Evolutionary conservation across 331 rosid species (phyloP).

Genomic region (Prunus yedoensis): DNA sequence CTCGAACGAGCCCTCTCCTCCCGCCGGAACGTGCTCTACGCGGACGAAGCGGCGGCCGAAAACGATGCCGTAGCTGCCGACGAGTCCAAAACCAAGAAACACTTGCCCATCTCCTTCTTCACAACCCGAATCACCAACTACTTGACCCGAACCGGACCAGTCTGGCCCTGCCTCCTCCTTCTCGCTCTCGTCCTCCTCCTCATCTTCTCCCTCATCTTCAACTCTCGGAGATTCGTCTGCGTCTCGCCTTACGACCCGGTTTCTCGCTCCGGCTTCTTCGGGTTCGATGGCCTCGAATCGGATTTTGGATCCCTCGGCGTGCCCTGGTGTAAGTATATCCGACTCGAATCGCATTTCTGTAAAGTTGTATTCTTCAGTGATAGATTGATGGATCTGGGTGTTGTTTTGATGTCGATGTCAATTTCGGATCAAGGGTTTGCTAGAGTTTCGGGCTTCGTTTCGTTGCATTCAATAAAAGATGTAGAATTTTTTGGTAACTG

Average conservation of each 20-base stretch:
- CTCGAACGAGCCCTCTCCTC: conserved; percentile 42
- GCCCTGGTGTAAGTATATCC: conserved; percentile 84
- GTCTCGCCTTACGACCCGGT: conserved; percentile 57
- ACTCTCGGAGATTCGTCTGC: conserved; percentile 74
- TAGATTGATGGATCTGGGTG: conserved; percentile 17
- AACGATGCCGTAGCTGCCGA: conserved; percentile 34
- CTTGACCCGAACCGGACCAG: conserved; percentile 44
- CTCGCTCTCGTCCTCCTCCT: conserved; percentile 32
- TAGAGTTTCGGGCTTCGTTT: background rate
- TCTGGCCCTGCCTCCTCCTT: conserved; percentile 40
- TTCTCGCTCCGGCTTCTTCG: conserved; percentile 68
- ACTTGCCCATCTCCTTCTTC: conserved; percentile 32
- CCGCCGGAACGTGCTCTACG: conserved; percentile 43
- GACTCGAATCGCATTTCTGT: conserved; percentile 31
- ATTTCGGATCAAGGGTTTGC: background rate
- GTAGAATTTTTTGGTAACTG: background rate
- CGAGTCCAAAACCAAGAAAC: conserved; percentile 49
- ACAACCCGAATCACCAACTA: conserved; percentile 33
- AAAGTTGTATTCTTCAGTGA: background rate
- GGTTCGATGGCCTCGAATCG: conserved; percentile 73
- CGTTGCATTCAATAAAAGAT: background rate
- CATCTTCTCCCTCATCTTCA: conserved; percentile 43
- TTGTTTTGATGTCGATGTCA: background rate
- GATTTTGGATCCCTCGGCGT: conserved; percentile 98
- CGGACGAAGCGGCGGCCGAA: conserved; percentile 23